Evolutionary conservation across 495 filamentous ascomycete species (phyloP).

Genomic region (Beverwykella pulmonaria): DNA sequence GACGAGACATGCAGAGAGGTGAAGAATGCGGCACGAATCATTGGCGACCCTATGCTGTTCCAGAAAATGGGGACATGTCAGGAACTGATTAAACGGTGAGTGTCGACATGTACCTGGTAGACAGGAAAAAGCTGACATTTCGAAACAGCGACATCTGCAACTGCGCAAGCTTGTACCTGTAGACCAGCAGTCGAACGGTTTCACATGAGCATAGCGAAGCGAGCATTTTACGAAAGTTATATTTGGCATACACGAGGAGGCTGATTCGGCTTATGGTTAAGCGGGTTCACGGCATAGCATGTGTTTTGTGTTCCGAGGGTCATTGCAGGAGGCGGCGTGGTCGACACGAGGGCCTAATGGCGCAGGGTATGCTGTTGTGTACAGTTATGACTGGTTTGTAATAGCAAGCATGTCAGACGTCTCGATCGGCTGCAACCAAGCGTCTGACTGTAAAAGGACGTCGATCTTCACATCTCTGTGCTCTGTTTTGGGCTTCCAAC

Average conservation of each 20-base stretch:
- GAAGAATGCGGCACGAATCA: conserved; percentile 92
- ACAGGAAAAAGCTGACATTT: conserved; percentile 25
- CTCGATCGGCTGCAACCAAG: background rate
- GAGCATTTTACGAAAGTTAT: background rate
- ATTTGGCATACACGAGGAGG: conserved; percentile 10
- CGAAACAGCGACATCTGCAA: conserved; percentile 37
- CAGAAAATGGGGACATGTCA: conserved; percentile 95
- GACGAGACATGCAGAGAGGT: conserved; percentile 98
- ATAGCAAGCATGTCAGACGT: conserved; percentile 5
- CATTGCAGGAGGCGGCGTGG: conserved; percentile 8
- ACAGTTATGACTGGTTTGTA: background rate
- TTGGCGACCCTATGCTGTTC: conserved; percentile 92
- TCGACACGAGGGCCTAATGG: background rate
- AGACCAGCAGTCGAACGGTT: conserved; percentile 5
- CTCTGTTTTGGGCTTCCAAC: too few relatives aligned
- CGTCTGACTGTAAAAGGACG: background rate
- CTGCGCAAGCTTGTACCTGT: conserved; percentile 38
- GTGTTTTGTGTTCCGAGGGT: conserved; percentile 2
- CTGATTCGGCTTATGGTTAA: background rate
- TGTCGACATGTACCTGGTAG: background rate
- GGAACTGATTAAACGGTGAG: conserved; percentile 92
- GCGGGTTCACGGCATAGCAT: background rate
- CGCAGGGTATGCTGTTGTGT: background rate
- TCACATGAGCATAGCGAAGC: conserved; percentile 10
- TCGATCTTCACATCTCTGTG: background rate